A percentile compares a stretch with the other conserved stretches of the same genome.
These are phyloP conservation scores for Yarrowia bubula DNA, from an alignment of 805 yeast genomes.

Conservation along the genomic window DNA sequence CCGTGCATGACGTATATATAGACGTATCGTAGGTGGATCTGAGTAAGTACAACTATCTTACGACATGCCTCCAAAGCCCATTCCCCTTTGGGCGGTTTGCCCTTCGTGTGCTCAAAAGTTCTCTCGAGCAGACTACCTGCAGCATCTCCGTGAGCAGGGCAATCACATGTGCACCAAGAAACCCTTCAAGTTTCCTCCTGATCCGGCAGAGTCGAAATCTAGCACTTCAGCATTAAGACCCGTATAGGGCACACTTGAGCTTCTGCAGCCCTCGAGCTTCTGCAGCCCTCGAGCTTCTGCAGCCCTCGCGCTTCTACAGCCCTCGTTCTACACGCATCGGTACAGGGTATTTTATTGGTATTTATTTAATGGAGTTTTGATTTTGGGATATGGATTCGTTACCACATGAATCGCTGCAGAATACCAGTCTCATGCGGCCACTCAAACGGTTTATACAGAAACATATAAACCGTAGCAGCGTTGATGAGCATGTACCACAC, in stretches of 20 bases:
- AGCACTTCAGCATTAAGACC: too few relatives aligned
- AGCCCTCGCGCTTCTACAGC: too few relatives aligned
- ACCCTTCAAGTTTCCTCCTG: constrained; percentile 3
- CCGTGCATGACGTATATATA: not conserved
- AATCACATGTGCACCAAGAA: constrained; percentile 1
- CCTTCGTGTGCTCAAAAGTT: not conserved
- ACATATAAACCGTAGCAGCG: constrained; percentile 51
- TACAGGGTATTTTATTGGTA: not conserved
- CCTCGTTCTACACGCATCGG: not conserved
- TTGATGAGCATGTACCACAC: constrained; percentile 62
- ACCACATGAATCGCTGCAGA: constrained; percentile 88
- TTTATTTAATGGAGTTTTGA: not conserved
- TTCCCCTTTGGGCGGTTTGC: not conserved
- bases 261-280: too few relatives aligned
- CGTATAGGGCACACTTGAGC: too few relatives aligned
- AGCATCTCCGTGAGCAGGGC: not conserved
- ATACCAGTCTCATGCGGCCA: constrained; percentile 63
- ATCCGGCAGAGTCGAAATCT: too few relatives aligned
- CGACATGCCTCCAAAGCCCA: not conserved
- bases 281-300: too few relatives aligned
- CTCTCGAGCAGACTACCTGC: not conserved
- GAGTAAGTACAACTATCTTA: not conserved
- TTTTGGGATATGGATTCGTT: not conserved
- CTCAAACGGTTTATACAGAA: constrained; percentile 57
- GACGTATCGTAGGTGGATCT: not conserved